Evolutionary conservation across 2,329 filamentous ascomycete genomes (phyloP).

Genomic region (Cladosporium sp.): DNA sequence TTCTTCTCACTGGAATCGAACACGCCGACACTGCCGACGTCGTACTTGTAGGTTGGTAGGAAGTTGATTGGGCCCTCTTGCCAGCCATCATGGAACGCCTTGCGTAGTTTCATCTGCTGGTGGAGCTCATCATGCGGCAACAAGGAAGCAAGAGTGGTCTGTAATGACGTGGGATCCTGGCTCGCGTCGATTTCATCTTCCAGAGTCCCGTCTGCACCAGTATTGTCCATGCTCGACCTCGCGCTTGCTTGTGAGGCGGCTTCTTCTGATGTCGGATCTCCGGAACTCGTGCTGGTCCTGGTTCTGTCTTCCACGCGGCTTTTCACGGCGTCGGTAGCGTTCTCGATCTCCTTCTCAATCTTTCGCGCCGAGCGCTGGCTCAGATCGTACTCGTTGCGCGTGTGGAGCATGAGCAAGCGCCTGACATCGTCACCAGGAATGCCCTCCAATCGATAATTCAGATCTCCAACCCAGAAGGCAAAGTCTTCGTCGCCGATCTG

Average conservation of each 20-base stretch:
- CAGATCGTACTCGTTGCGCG: conserved; percentile 72
- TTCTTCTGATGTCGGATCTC: neutral
- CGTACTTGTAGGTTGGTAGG: conserved; percentile 95
- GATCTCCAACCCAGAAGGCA: conserved; percentile 92
- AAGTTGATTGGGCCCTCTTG: conserved; percentile 84
- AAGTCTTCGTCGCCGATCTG: conserved; percentile 88
- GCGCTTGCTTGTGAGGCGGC: neutral
- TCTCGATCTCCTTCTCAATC: conserved; percentile 38
- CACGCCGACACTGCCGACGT: conserved; percentile 84
- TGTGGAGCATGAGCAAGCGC: conserved; percentile 78
- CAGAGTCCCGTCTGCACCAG: conserved; percentile 21
- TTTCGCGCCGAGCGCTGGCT: conserved; percentile 37
- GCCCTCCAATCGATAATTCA: conserved; percentile 89
- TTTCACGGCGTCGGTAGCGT: conserved; percentile 29
- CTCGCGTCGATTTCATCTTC: conserved; percentile 48
- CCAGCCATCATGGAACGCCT: conserved; percentile 89
- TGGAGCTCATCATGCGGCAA: conserved; percentile 86
- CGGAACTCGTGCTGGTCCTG: conserved; percentile 18
- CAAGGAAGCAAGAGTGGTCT: conserved; percentile 83
- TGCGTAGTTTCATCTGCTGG: conserved; percentile 70
- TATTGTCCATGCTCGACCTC: conserved; percentile 6
- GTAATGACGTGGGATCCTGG: conserved; percentile 80
- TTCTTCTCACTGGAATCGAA: conserved; percentile 97
- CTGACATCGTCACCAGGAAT: conserved; percentile 89
- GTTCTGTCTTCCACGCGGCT: conserved; percentile 21